phyloP scores from a whole-genome alignment of 495 filamentous ascomycete species.

The Tuber calosporum region DNA sequence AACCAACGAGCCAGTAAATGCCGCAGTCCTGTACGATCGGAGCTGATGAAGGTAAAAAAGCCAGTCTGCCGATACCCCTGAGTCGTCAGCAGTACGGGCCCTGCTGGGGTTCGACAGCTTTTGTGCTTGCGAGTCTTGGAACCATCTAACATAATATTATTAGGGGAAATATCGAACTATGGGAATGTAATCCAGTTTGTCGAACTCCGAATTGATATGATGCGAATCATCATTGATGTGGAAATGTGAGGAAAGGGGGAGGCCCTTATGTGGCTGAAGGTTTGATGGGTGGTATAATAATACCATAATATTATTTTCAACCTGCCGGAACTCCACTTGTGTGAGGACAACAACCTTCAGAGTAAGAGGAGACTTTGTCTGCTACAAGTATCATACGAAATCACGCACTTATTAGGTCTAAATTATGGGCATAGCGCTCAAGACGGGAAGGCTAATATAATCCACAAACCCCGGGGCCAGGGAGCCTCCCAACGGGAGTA shows the following conservation, averaged over 20 bases:
- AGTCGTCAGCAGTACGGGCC: background rate
- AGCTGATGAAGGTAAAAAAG: background rate
- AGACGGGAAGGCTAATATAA: background rate
- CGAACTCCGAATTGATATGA: background rate
- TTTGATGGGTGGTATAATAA: background rate
- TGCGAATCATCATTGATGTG: background rate
- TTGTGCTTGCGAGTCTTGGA: background rate
- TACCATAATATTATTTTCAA: no score
- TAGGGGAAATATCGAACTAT: background rate
- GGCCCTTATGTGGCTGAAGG: background rate
- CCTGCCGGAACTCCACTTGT: background rate
- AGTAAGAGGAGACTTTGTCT: background rate
- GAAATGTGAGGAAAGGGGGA: background rate
- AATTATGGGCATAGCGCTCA: background rate
- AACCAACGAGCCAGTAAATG: background rate
- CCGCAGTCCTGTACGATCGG: background rate
- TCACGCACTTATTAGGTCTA: background rate
- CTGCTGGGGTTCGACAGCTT: background rate
- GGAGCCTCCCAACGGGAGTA: no score
- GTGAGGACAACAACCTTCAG: background rate
- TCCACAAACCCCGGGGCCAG: background rate
- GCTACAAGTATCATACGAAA: background rate
- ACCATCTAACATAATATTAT: background rate
- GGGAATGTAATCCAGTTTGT: background rate
- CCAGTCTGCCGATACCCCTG: background rate